Conservation (phyloP, 805 yeast genomes). For the Nakazawaea ishiwadae region DNA sequence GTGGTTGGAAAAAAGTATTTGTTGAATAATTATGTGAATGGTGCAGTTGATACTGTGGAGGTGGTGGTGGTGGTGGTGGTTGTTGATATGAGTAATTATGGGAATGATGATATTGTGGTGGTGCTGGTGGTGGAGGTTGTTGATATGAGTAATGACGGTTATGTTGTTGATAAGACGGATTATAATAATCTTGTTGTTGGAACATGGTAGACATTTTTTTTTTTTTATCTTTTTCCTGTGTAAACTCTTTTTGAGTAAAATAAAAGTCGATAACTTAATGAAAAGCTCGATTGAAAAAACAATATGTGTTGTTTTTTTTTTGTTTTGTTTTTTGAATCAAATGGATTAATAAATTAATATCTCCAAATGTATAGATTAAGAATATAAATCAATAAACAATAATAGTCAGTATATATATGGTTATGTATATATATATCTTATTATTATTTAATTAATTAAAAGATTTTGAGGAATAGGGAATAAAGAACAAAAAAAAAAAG, state of each 20-base stretch:
- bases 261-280: constrained; percentile 37
- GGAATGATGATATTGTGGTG: neutral
- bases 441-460: neutral
- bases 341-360: constrained; percentile 20
- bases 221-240: no score
- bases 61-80: constrained; percentile 14
- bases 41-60: constrained; percentile 15
- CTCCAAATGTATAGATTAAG: no score
- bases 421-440: neutral
- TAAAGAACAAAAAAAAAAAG: no score
- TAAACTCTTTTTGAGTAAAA: no score
- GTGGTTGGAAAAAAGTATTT: neutral
- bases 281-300: constrained; percentile 38
- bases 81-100: constrained; percentile 1
- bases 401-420: no score
- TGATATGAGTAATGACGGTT: constrained; percentile 9
- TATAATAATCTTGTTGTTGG: neutral
- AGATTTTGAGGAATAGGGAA: neutral
- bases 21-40: constrained; percentile 15
- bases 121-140: constrained; percentile 6
- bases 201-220: constrained; percentile 2
- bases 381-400: no score
- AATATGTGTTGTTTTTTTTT: neutral
- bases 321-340: neutral
- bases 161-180: neutral